These are phyloP conservation scores for Gastrodia elata DNA, from an alignment of 106 monocot genomes.

Conservation along the genomic window DNA sequence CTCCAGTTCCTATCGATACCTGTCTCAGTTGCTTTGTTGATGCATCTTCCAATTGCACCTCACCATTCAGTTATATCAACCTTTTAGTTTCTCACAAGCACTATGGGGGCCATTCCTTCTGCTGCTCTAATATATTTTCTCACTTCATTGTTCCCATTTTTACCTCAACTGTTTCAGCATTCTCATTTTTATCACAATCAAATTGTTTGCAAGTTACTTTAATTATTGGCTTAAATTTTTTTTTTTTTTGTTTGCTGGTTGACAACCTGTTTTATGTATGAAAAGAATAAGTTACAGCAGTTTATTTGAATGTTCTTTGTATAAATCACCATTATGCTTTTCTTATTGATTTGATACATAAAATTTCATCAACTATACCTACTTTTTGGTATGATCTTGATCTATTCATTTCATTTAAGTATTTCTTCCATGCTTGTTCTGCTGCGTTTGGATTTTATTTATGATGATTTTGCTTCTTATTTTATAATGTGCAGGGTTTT, in stretches of 20 bases:
- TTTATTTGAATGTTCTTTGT: background rate
- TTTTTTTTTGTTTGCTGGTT: background rate
- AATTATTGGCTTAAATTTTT: too few species aligned
- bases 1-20: too few species aligned
- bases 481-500: conserved; percentile 6
- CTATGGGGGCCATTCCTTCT: too few species aligned
- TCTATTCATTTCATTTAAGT: background rate
- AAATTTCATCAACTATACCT: background rate
- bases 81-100: too few species aligned
- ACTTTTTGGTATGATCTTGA: background rate
- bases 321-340: background rate
- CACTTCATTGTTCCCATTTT: too few species aligned
- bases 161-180: too few species aligned
- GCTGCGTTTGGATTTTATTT: background rate
- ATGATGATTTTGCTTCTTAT: background rate
- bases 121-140: too few species aligned
- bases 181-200: too few species aligned
- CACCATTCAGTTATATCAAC: too few species aligned
- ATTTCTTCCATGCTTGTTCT: background rate
- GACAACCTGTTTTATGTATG: background rate
- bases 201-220: too few species aligned
- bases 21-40: too few species aligned
- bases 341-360: background rate
- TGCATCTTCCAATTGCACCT: too few species aligned
- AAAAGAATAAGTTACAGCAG: background rate